Conservation (phyloP, 2,329 filamentous ascomycete species). For the Aspergillus glaucus region DNA sequence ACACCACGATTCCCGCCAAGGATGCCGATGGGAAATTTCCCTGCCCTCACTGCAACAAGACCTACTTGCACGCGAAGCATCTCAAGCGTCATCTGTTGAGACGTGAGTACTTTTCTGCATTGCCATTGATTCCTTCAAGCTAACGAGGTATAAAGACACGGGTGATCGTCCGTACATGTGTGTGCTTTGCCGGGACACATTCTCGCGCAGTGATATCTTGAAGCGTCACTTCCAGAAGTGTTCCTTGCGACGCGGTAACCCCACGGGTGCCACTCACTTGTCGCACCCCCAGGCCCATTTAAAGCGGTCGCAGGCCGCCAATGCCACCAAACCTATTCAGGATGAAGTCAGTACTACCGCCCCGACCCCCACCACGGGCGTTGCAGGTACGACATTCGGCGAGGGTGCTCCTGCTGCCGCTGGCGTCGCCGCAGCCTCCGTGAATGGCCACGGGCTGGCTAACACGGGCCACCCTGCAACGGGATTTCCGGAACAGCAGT, state of each 20-base stretch:
- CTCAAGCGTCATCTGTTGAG: conserved; percentile 90
- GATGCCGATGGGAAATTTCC: conserved; percentile 97
- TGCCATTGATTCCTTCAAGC: conserved; percentile 3
- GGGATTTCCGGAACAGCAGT: conserved; percentile 35
- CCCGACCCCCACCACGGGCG: conserved; percentile 36
- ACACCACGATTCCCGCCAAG: conserved; percentile 80
- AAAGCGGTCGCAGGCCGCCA: conserved; percentile 58
- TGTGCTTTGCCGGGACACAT: conserved; percentile 94
- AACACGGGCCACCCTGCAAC: conserved; percentile 23
- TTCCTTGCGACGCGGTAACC: conserved; percentile 91
- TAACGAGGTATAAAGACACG: conserved; percentile 59
- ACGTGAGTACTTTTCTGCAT: conserved; percentile 62
- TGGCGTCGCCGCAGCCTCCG: conserved; percentile 12
- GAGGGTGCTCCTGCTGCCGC: conserved; percentile 19
- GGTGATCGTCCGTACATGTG: conserved; percentile 98
- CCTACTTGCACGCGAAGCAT: conserved; percentile 95
- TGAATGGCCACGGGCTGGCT: conserved; percentile 38
- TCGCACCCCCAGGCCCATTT: conserved; percentile 87
- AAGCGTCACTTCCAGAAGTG: conserved; percentile 99
- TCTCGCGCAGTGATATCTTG: conserved; percentile 93
- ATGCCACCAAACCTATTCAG: conserved; percentile 37
- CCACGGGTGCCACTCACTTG: conserved; percentile 87
- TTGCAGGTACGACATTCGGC: conserved; percentile 37
- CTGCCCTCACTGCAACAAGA: conserved; percentile 97
- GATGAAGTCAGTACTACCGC: conserved; percentile 41